Evolutionary conservation across 352 stramenopile genomes (phyloP).

Genomic region (Phytopythium vexans): DNA sequence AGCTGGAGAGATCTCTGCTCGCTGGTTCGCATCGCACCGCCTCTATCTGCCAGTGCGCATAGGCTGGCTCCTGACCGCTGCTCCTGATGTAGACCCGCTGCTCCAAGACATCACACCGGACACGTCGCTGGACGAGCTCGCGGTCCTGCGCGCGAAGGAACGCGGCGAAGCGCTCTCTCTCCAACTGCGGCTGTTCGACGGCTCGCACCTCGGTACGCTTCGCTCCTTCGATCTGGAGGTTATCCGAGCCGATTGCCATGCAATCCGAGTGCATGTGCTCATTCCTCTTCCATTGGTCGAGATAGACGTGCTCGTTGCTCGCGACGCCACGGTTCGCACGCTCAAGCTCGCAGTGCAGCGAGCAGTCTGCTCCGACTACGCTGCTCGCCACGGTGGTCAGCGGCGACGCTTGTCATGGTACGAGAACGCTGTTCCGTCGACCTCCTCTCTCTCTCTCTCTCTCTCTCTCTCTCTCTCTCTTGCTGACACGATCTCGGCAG

Average conservation of each 20-base stretch:
- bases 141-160: constrained; percentile 8
- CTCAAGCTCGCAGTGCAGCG: constrained; percentile 6
- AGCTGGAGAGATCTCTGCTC: constrained; percentile 8
- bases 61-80: background rate
- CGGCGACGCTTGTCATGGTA: constrained; percentile 3
- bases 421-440: background rate
- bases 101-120: constrained; percentile 10
- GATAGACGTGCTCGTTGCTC: constrained; percentile 9
- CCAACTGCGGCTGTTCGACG: constrained; percentile 10
- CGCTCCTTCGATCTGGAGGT: background rate
- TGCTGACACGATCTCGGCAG: background rate
- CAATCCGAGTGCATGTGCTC: no score
- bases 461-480: background rate
- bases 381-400: background rate
- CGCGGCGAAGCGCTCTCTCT: constrained; percentile 13
- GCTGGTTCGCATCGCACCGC: constrained; percentile 2
- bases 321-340: constrained; percentile 3
- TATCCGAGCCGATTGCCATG: background rate
- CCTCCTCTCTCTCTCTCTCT: background rate
- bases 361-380: background rate
- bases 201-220: constrained; percentile 8
- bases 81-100: constrained; percentile 9
- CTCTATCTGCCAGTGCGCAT: background rate
- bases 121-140: constrained; percentile 10
- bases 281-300: background rate